Conservation (phyloP, 116 monocot species). For the Zostera marina region DNA sequence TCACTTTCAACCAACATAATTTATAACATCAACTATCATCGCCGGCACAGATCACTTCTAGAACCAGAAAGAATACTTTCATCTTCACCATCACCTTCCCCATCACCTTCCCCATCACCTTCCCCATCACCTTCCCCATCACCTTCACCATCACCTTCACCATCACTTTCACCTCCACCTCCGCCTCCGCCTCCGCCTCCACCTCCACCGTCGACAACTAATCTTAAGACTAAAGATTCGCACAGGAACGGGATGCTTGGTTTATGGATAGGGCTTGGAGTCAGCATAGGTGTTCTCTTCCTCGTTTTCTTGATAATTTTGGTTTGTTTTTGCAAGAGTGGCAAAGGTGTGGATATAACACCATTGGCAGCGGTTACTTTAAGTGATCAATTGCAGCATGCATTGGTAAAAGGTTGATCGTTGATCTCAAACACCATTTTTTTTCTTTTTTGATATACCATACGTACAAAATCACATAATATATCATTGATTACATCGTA, state of each 20-base stretch:
- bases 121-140: background rate
- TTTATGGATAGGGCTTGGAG: background rate
- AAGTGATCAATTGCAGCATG: conserved; percentile 81
- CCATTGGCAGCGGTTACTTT: conserved; percentile 41
- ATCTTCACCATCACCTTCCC: background rate
- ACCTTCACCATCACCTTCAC: background rate
- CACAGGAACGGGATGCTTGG: background rate
- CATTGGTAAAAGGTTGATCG: conserved; percentile 60
- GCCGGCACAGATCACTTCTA: too few relatives aligned
- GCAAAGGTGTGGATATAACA: conserved; percentile 26
- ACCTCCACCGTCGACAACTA: background rate
- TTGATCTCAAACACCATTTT: background rate
- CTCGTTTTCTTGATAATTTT: conserved; percentile 1
- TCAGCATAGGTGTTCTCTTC: background rate
- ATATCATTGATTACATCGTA: too few relatives aligned
- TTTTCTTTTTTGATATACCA: background rate
- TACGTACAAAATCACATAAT: too few relatives aligned
- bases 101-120: background rate
- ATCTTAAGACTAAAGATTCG: background rate
- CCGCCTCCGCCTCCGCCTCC: background rate
- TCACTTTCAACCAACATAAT: too few relatives aligned
- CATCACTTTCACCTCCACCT: background rate
- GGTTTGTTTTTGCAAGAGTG: conserved; percentile 15
- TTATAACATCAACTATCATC: too few relatives aligned
- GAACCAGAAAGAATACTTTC: background rate